Conservation (phyloP, 1,139 yeast species). For the Pichia sp. region DNA sequence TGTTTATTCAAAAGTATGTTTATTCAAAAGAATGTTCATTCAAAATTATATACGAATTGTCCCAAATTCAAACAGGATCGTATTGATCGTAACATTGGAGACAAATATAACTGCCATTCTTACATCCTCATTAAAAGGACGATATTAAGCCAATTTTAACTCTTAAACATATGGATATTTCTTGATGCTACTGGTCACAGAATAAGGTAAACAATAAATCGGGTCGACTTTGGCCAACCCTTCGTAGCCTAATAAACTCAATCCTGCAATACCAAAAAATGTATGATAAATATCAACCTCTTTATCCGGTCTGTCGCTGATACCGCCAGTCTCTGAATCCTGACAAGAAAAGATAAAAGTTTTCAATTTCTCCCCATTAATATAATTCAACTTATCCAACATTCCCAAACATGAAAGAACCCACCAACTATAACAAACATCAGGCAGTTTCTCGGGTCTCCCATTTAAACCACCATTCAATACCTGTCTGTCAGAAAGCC, state of each 20-base stretch:
- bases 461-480: constrained; percentile 91
- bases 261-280: constrained; percentile 79
- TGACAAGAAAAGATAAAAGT: constrained; percentile 70
- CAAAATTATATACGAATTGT: too few species aligned
- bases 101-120: too few species aligned
- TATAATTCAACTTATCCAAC: constrained; percentile 62
- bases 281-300: constrained; percentile 93
- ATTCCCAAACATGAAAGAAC: constrained; percentile 74
- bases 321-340: constrained; percentile 75
- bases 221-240: constrained; percentile 65
- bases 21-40: too few species aligned
- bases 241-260: constrained; percentile 62
- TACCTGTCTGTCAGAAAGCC: constrained; percentile 92
- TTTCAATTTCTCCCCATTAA: constrained; percentile 52
- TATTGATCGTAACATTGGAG: too few species aligned
- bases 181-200: constrained; percentile 38
- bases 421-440: constrained; percentile 99
- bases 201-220: constrained; percentile 69
- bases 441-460: constrained; percentile 92
- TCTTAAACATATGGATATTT: constrained; percentile 34
- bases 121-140: neutral
- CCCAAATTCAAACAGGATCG: too few species aligned
- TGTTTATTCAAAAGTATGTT: too few species aligned
- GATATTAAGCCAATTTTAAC: neutral
- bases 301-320: constrained; percentile 86